phyloP scores from a whole-genome alignment of 306 rosid genomes.

The Ceratonia siliqua region DNA sequence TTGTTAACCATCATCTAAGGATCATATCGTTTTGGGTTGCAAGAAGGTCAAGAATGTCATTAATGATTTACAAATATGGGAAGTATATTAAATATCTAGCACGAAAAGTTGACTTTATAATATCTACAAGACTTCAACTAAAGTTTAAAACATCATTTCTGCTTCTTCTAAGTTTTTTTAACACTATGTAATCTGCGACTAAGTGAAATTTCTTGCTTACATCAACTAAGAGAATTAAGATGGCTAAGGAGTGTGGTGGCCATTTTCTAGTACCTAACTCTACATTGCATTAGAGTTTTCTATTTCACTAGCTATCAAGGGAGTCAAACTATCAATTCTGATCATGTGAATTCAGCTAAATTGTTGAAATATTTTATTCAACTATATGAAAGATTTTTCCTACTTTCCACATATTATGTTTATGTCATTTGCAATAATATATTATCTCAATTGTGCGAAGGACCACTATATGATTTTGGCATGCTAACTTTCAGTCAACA shows the following conservation, averaged over 20 bases:
- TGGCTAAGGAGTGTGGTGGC: background rate
- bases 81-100: background rate
- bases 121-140: background rate
- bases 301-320: background rate
- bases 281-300: background rate
- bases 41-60: conserved; percentile 4
- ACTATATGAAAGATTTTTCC: background rate
- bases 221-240: background rate
- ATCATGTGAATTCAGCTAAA: background rate
- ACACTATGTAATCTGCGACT: background rate
- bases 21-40: background rate
- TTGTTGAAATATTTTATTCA: background rate
- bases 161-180: background rate
- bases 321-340: conserved; percentile 2
- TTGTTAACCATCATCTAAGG: conserved; percentile 6
- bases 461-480: background rate
- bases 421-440: background rate
- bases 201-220: background rate
- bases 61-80: background rate
- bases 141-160: background rate
- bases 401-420: background rate
- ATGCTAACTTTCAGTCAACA: too few relatives aligned
- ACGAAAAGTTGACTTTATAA: background rate
- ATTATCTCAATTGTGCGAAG: background rate
- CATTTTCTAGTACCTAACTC: background rate